Evolutionary conservation across 1,284 basidiomycete species (phyloP).

Genomic region (Schizophyllum amplum): DNA sequence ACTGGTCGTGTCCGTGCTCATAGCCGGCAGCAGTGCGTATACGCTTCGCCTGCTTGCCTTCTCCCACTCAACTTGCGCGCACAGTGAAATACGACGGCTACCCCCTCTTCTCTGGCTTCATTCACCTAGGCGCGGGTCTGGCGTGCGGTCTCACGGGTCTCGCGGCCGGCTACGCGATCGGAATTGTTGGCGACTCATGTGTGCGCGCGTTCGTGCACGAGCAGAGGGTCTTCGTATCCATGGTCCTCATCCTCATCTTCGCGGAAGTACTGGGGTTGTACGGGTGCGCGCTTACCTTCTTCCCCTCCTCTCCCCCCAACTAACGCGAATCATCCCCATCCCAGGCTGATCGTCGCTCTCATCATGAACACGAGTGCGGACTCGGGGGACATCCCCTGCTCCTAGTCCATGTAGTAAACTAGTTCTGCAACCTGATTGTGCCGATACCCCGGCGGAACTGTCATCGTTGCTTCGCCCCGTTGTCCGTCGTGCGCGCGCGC

Average conservation of each 20-base stretch:
- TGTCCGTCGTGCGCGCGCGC: not conserved
- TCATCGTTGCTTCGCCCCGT: not conserved
- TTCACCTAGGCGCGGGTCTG: slow-evolving; percentile 92
- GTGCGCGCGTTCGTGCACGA: slow-evolving; percentile 77
- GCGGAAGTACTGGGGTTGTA: slow-evolving; percentile 91
- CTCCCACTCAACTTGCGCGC: slow-evolving; percentile 10
- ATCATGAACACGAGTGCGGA: slow-evolving; percentile 74
- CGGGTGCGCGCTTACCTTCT: slow-evolving; percentile 41
- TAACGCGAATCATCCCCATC: slow-evolving; percentile 4
- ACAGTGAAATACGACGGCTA: slow-evolving; percentile 61
- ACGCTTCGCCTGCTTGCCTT: slow-evolving; percentile 15
- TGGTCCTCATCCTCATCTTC: slow-evolving; percentile 91
- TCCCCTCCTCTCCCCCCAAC: slow-evolving; percentile 1
- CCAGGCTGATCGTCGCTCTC: slow-evolving; percentile 77
- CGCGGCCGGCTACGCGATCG: slow-evolving; percentile 98
- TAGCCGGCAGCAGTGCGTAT: slow-evolving; percentile 56
- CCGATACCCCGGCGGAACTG: not conserved
- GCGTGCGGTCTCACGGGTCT: slow-evolving; percentile 90
- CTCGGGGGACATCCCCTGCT: slow-evolving; percentile 11
- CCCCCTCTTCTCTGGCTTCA: slow-evolving; percentile 81
- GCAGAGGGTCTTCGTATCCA: slow-evolving; percentile 83
- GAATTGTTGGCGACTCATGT: slow-evolving; percentile 88
- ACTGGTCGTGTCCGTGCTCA: slow-evolving; percentile 71
- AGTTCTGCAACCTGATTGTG: not conserved
- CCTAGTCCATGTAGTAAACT: not conserved